Conservation (phyloP, 2,329 filamentous ascomycete species). For the Botryotinia convoluta region DNA sequence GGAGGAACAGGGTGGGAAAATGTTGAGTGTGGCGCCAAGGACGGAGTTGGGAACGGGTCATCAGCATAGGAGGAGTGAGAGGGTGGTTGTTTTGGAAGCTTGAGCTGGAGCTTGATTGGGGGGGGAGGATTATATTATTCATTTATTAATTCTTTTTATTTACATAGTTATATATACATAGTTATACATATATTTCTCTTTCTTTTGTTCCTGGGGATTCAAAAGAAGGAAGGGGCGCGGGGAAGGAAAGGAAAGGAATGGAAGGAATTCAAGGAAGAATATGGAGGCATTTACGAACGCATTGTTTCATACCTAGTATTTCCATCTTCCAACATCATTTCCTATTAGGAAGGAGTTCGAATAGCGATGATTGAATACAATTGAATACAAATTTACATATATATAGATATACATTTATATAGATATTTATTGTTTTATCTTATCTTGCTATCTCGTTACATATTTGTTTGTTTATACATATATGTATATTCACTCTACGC, state of each 20-base stretch:
- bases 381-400: too few relatives aligned
- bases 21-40: not conserved
- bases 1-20: not conserved
- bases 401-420: too few relatives aligned
- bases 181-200: not conserved
- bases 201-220: not conserved
- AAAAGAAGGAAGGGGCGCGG: not conserved
- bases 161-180: not conserved
- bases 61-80: slow-evolving; percentile 12
- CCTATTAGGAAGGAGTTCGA: too few relatives aligned
- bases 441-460: too few relatives aligned
- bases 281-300: not conserved
- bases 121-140: not conserved
- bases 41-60: not conserved
- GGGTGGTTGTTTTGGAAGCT: not conserved
- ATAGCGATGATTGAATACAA: too few relatives aligned
- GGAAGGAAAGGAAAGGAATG: not conserved
- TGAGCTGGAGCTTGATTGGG: not conserved
- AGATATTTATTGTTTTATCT: too few relatives aligned
- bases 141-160: not conserved
- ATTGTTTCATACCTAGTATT: too few relatives aligned
- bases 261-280: not conserved
- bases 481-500: too few relatives aligned
- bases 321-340: too few relatives aligned
- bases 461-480: too few relatives aligned